Conservation (phyloP, 352 stramenopile genomes). For the Pythium brassicae region DNA sequence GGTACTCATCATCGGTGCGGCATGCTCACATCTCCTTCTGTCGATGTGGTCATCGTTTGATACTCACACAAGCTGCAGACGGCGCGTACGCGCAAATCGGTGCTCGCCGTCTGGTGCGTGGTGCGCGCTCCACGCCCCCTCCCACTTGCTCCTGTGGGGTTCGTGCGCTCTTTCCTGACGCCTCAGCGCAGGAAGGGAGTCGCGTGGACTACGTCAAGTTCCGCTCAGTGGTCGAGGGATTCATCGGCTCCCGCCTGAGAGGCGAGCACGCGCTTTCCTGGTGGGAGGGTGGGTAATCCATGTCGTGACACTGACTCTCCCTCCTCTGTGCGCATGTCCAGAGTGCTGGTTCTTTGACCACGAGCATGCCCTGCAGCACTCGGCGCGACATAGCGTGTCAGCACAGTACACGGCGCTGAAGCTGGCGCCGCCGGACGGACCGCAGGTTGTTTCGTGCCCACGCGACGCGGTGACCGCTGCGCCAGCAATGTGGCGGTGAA, state of each 20-base stretch:
- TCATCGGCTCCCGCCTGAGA: constrained; percentile 36
- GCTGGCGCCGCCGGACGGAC: constrained; percentile 62
- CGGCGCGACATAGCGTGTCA: constrained; percentile 25
- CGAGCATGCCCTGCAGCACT: constrained; percentile 43
- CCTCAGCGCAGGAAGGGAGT: constrained; percentile 25
- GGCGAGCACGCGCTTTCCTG: constrained; percentile 22
- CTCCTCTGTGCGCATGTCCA: constrained; percentile 15
- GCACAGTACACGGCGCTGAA: constrained; percentile 66
- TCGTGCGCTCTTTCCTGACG: constrained; percentile 1
- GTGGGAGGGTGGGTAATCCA: no score
- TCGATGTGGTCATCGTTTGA: background rate
- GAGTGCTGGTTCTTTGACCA: constrained; percentile 89
- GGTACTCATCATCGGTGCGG: constrained; percentile 62
- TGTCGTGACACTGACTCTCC: background rate
- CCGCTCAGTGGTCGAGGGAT: constrained; percentile 47
- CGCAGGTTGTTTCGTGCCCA: constrained; percentile 46
- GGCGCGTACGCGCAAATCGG: constrained; percentile 27
- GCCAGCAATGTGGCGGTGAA: no score
- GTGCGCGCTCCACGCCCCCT: no score
- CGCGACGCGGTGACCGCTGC: no score
- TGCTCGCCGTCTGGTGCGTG: constrained; percentile 35
- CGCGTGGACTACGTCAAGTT: constrained; percentile 75
- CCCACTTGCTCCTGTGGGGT: background rate
- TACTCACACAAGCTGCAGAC: constrained; percentile 9
- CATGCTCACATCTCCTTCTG: constrained; percentile 5